These are phyloP conservation scores for Backusella macrospora DNA, from an alignment of 192 early-diverging fungal genomes.

Conservation along the genomic window DNA sequence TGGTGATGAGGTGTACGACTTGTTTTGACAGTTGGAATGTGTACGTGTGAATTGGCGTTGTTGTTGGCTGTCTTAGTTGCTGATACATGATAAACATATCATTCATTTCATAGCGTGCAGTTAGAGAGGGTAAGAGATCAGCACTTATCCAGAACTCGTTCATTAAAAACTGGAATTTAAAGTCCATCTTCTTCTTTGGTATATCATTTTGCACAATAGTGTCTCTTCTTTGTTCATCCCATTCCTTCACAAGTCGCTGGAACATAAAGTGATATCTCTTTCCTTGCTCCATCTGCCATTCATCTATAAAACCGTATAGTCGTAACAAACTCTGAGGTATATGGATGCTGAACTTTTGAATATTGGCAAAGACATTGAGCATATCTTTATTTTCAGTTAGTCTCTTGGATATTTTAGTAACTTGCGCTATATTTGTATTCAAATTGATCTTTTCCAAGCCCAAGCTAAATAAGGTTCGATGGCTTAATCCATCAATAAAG, in stretches of 20 bases:
- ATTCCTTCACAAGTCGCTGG: conserved; percentile 69
- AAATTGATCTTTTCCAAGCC: conserved; percentile 46
- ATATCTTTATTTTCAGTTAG: conserved; percentile 39
- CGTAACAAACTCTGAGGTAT: conserved; percentile 68
- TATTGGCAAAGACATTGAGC: conserved; percentile 49
- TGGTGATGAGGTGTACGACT: conserved; percentile 53
- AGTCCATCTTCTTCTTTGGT: conserved; percentile 47
- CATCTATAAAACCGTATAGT: conserved; percentile 72
- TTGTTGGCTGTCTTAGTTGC: conserved; percentile 39
- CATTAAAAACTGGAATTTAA: conserved; percentile 64
- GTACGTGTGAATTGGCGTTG: conserved; percentile 43
- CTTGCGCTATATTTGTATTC: conserved; percentile 47
- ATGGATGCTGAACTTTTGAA: conserved; percentile 49
- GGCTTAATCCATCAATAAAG: conserved; percentile 11
- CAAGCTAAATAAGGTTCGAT: conserved; percentile 39
- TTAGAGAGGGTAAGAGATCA: conserved; percentile 65
- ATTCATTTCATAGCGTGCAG: conserved; percentile 57
- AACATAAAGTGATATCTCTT: conserved; percentile 70
- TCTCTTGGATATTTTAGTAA: conserved; percentile 37
- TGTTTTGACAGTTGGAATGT: conserved; percentile 57
- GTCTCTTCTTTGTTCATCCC: conserved; percentile 55
- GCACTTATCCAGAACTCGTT: conserved; percentile 59
- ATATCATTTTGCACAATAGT: neutral
- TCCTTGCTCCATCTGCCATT: conserved; percentile 72
- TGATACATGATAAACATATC: conserved; percentile 57